phyloP scores from a whole-genome alignment of 148 eudicot genomes.

The Fagopyrum homotropicum region DNA sequence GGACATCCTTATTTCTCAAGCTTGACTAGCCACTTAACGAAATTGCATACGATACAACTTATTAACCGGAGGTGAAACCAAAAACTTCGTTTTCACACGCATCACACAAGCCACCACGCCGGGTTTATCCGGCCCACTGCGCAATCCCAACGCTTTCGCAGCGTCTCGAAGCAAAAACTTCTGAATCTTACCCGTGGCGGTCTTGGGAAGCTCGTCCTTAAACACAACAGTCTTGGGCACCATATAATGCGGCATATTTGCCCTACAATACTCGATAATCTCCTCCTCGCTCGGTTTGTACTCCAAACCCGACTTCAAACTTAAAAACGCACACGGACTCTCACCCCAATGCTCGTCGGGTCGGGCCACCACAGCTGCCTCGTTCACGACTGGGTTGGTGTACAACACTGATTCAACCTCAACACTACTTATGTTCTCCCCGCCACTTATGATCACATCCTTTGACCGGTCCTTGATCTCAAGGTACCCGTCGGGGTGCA shows the following conservation, averaged over 20 bases:
- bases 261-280: constrained; percentile 20
- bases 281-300: constrained; percentile 15
- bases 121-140: neutral
- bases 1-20: too few species aligned
- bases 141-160: constrained; percentile 3
- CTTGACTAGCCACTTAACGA: too few species aligned
- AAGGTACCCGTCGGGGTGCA: constrained; percentile 22
- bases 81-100: too few species aligned
- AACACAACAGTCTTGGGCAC: constrained; percentile 22
- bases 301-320: constrained; percentile 3
- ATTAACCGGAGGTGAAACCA: too few species aligned
- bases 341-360: constrained; percentile 28
- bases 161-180: constrained; percentile 18
- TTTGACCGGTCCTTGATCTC: constrained; percentile 26
- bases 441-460: constrained; percentile 29
- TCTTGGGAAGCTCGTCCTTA: constrained; percentile 22
- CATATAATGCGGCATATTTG: constrained; percentile 22
- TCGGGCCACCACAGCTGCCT: constrained; percentile 27
- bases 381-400: constrained; percentile 11
- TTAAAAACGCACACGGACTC: constrained; percentile 24
- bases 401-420: constrained; percentile 26
- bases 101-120: neutral
- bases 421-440: constrained; percentile 26
- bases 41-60: too few species aligned
- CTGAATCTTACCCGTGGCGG: constrained; percentile 22